Evolutionary conservation across 2,329 filamentous ascomycete genomes (phyloP).

Genomic region (Penicillium sp.): DNA sequence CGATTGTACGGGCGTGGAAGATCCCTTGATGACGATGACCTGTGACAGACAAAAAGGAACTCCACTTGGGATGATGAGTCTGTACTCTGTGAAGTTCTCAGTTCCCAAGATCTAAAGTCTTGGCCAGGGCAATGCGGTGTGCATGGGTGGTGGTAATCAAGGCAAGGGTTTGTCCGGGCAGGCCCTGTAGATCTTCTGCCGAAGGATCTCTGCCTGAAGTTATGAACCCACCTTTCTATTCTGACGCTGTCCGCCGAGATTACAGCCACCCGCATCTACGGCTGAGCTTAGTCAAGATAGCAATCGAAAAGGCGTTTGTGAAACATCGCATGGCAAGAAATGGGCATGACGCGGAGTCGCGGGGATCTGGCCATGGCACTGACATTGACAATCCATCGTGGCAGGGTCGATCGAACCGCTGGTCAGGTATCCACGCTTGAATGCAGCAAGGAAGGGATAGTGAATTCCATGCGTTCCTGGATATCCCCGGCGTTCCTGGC

Average conservation of each 20-base stretch:
- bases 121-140: background rate
- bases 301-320: background rate
- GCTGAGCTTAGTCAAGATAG: background rate
- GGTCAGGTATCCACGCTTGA: background rate
- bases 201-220: background rate
- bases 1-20: background rate
- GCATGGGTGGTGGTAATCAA: background rate
- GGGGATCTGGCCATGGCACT: background rate
- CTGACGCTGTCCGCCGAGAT: background rate
- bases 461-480: background rate
- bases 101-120: background rate
- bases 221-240: background rate
- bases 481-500: background rate
- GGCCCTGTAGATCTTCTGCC: background rate
- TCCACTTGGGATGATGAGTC: background rate
- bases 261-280: background rate
- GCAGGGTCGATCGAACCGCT: background rate
- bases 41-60: background rate
- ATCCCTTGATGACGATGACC: slow-evolving; percentile 6
- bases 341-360: background rate
- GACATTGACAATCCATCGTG: slow-evolving; percentile 9
- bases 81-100: background rate
- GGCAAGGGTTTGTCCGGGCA: background rate
- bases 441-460: background rate
- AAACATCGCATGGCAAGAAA: slow-evolving; percentile 7